Evolutionary conservation across 495 filamentous ascomycete genomes (phyloP).

Genomic region (Thermothielavioides terrestris): DNA sequence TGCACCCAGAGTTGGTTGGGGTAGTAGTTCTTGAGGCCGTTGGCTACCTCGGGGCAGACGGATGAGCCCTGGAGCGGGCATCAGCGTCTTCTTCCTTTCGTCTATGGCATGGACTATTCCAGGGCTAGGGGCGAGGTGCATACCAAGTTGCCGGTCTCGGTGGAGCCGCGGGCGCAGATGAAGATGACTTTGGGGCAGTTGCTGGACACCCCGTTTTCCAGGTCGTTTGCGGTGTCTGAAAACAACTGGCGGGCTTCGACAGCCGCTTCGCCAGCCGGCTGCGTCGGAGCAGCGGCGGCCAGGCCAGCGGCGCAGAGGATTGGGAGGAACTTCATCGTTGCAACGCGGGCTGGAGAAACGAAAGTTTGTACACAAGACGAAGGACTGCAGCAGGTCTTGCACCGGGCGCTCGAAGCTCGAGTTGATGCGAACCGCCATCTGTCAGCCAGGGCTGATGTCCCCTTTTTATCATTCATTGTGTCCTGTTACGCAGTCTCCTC

Average conservation of each 20-base stretch:
- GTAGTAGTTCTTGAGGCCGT: conserved; percentile 21
- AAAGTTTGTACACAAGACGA: no score
- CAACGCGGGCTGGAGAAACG: no score
- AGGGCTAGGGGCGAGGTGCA: no score
- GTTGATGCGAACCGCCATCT: no score
- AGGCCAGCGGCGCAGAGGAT: conserved; percentile 4
- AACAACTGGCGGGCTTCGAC: background rate
- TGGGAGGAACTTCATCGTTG: conserved; percentile 5
- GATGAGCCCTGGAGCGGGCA: conserved; percentile 17
- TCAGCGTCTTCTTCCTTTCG: no score
- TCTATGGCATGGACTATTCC: no score
- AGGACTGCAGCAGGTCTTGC: no score
- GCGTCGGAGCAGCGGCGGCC: background rate
- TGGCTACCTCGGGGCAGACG: conserved; percentile 19
- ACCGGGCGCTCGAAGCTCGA: no score
- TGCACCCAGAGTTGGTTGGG: conserved; percentile 24
- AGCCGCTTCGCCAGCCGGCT: background rate
- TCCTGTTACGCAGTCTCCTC: no score
- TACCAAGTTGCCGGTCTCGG: conserved; percentile 43
- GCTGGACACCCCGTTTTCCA: background rate
- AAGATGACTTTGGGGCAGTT: conserved; percentile 41
- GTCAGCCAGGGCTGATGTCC: no score
- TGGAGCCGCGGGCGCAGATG: conserved; percentile 40
- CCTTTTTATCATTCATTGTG: no score
- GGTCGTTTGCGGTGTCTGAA: background rate